Percentiles rank a stretch among this genome's conserved stretches.
phyloP scores from a whole-genome alignment of 2,329 filamentous ascomycete species.

The Cercospora nicotianae region DNA sequence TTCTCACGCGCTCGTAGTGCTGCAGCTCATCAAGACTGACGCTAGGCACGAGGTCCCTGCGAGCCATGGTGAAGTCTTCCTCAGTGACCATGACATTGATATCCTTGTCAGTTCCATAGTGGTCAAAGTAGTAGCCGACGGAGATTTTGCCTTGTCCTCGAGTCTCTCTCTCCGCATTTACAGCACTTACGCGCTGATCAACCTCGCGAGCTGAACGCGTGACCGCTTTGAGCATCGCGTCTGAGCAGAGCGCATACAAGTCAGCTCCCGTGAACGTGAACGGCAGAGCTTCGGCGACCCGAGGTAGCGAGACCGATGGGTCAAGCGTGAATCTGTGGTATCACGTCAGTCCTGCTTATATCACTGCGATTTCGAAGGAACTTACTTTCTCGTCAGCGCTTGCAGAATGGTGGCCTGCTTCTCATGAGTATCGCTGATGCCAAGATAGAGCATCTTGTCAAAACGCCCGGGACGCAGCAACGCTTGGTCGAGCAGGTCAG shows the following conservation, averaged over 20 bases:
- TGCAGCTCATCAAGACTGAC: conserved; percentile 89
- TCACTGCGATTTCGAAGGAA: conserved; percentile 28
- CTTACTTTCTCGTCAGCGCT: conserved; percentile 88
- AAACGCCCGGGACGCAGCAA: conserved; percentile 87
- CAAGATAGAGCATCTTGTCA: conserved; percentile 97
- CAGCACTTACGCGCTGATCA: conserved; percentile 73
- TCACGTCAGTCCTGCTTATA: conserved; percentile 10
- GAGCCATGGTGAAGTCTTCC: conserved; percentile 79
- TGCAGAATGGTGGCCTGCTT: conserved; percentile 95
- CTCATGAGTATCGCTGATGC: conserved; percentile 92
- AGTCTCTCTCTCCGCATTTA: conserved; percentile 55
- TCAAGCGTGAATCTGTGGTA: conserved; percentile 73
- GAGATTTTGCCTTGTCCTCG: conserved; percentile 54
- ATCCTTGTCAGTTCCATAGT: conserved; percentile 78
- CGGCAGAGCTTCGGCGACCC: conserved; percentile 74
- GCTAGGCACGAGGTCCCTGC: conserved; percentile 84
- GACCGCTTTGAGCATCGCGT: conserved; percentile 98
- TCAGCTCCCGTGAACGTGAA: conserved; percentile 98
- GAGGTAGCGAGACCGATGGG: conserved; percentile 71
- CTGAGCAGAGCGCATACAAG: conserved; percentile 93
- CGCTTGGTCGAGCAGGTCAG: conserved; percentile 88
- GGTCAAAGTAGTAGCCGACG: conserved; percentile 95
- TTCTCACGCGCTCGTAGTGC: conserved; percentile 84
- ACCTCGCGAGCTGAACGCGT: conserved; percentile 83
- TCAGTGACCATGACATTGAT: conserved; percentile 85